Base-by-base conservation (phyloP, 768 basidiomycete genomes). In the Hypsizygus marmoreus region DNA sequence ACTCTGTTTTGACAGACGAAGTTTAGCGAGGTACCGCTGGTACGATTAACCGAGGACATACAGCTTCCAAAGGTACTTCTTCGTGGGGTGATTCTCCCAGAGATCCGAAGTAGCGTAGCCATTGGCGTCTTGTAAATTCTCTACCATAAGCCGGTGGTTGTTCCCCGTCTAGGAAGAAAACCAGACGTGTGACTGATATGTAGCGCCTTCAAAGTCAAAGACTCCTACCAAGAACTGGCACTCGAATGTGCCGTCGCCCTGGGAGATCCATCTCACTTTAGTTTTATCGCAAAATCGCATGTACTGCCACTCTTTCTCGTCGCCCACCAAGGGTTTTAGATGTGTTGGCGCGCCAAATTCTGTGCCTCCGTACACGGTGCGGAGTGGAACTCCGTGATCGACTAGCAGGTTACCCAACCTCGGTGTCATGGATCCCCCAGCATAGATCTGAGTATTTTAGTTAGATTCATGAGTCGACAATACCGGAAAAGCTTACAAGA, bases 41-140 rank as follows among this genome's bases (percentile, higher is more conserved):
- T 32, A 45, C 33, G 32, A 19, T 17, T 12, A 40, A 14, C 5
- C 11, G 6, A 12, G 16, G 12, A 22, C 53, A 6, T 44, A 70
- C 68, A 73, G 47, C 47, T 61, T 67, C 52, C 63, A 75, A 4
- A 70, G 43, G 19, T 62, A 57, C 9, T 61, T 45, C 14, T 72
- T 63, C n/a, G 59, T 63, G 0, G 73, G 68, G 43, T 75, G 73
- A 25, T 51, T 57, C 14, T 62, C 30, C 32, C 64, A 69, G 7
- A 70, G 44, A 46, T 74, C 73, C 5, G 62, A 65, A 12, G 67
- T 72, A 8, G 62, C 60, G 50, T 71, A 72, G 2, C 70, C 72
- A 7, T 51, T 54, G 22, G 60, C 56, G 26, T 69, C 65, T 6
- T 49, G 47, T 2, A 72, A 19, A 39, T 73, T 73, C 24, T 66